A percentile compares a stretch with the other conserved stretches of the same genome.
Evolutionary conservation across 169 alveolate genomes (phyloP).

Genomic region (Eimeria maxima): DNA sequence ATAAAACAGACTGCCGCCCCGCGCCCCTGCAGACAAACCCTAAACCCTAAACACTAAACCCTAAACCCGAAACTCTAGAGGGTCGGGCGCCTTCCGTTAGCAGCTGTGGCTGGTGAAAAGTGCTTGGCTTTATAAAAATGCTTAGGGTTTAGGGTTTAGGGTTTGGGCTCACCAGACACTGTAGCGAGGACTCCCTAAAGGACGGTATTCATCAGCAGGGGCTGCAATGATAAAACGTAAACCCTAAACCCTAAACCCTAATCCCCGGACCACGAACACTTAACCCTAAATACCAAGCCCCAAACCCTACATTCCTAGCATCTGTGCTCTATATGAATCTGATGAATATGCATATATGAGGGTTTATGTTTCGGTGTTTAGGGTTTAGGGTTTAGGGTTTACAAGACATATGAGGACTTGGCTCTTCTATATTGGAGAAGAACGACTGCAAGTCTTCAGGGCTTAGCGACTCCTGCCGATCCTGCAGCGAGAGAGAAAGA

Average conservation of each 20-base stretch:
- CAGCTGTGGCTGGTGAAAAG: background rate
- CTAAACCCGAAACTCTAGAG: background rate
- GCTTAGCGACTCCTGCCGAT: background rate
- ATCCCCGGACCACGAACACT: background rate
- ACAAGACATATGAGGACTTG: constrained; percentile 5
- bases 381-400: background rate
- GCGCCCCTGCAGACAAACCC: background rate
- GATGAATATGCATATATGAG: background rate
- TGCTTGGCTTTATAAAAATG: background rate
- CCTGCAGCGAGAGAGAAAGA: background rate
- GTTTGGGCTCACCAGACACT: background rate
- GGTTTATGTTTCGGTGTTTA: background rate
- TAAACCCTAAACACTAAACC: background rate
- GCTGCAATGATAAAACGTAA: background rate
- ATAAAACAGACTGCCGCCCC: background rate
- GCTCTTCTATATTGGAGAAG: background rate
- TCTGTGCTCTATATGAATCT: no score
- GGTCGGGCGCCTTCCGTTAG: background rate
- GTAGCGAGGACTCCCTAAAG: background rate
- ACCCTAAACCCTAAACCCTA: background rate
- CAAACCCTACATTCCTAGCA: no score
- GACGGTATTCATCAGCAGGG: constrained; percentile 1
- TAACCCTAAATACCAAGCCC: background rate
- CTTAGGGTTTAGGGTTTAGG: background rate
- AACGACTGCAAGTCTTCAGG: constrained; percentile 19